These are phyloP conservation scores for Psilocybe sp. DNA, from an alignment of 768 basidiomycete genomes.

Conservation along the genomic window DNA sequence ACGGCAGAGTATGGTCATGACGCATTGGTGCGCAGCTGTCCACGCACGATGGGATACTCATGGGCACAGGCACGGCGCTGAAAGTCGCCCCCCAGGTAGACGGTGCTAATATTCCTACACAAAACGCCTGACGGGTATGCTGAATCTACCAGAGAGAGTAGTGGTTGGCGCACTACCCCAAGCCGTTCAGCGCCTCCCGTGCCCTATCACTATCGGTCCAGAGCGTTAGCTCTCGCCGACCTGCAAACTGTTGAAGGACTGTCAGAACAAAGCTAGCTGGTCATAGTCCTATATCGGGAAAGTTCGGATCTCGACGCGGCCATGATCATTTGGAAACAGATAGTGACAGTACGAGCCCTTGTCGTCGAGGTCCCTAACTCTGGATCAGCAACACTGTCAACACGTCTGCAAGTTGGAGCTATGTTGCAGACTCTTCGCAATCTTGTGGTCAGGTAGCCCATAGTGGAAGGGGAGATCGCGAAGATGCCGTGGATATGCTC, in stretches of 20 bases:
- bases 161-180: constrained; percentile 47
- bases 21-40: constrained; percentile 69
- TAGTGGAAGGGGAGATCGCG: constrained; percentile 94
- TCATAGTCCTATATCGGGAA: constrained; percentile 63
- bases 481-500: constrained; percentile 59
- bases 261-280: constrained; percentile 50
- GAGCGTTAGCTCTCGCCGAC: constrained; percentile 59
- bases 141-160: too few relatives aligned
- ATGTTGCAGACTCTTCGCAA: constrained; percentile 53
- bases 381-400: not conserved
- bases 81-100: constrained; percentile 96
- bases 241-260: constrained; percentile 74
- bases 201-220: constrained; percentile 83
- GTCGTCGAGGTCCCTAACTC: constrained; percentile 45
- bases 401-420: constrained; percentile 31
- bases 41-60: constrained; percentile 89
- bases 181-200: constrained; percentile 52
- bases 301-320: constrained; percentile 14
- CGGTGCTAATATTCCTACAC: constrained; percentile 37
- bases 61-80: constrained; percentile 86
- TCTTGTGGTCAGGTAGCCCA: constrained; percentile 67
- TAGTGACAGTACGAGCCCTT: constrained; percentile 63
- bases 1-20: constrained; percentile 86
- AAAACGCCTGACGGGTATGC: too few relatives aligned
- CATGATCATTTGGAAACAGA: constrained; percentile 32